Percentiles rank a stretch among this genome's conserved stretches.
Conservation (phyloP, 2,329 filamentous ascomycete species). For the Paracorniculantispora psalliotae region DNA sequence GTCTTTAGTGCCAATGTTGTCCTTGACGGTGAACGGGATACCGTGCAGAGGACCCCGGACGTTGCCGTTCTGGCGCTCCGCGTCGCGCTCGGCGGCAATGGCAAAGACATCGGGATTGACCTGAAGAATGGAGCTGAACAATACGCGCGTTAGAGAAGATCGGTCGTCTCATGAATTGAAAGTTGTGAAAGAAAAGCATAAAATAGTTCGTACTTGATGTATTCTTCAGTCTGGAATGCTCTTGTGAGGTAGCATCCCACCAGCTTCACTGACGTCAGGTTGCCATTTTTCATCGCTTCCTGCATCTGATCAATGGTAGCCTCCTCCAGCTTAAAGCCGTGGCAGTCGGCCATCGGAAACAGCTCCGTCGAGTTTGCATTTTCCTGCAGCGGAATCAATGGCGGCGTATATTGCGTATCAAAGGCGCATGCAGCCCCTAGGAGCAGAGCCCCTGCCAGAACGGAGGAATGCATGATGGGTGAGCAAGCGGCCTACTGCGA, state of each 20-base stretch:
- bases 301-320: constrained; percentile 66
- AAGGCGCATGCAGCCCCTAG: constrained; percentile 4
- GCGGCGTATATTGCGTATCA: constrained; percentile 20
- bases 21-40: constrained; percentile 71
- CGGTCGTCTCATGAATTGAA: no score
- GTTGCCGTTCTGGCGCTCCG: constrained; percentile 51
- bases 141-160: neutral
- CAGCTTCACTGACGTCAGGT: constrained; percentile 53
- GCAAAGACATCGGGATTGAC: constrained; percentile 61
- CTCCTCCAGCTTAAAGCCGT: constrained; percentile 59
- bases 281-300: constrained; percentile 46
- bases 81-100: constrained; percentile 58
- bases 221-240: constrained; percentile 57
- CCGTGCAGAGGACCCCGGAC: constrained; percentile 66
- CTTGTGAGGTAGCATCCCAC: constrained; percentile 59
- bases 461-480: constrained; percentile 7
- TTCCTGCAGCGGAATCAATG: constrained; percentile 30
- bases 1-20: constrained; percentile 65
- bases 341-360: constrained; percentile 61
- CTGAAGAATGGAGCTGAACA: constrained; percentile 52
- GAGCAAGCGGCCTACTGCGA: neutral
- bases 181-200: neutral
- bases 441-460: constrained; percentile 6
- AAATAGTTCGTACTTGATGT: constrained; percentile 49
- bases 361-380: constrained; percentile 32